Conservation (phyloP, 441 rosid genomes). For the Erodium texanum region DNA sequence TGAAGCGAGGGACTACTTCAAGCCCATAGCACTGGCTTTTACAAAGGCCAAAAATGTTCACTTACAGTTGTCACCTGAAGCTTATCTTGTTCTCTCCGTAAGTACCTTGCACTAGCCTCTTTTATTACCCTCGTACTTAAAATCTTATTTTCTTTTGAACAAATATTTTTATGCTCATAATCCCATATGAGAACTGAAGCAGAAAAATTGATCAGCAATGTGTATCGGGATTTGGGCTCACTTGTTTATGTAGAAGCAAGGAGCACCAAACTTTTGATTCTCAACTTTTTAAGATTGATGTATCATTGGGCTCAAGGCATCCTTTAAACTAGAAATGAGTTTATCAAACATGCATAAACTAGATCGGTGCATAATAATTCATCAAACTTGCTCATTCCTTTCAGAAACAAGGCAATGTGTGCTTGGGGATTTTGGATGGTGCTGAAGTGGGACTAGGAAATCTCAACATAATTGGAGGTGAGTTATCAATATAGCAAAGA, state of each 20-base stretch:
- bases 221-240: too few species aligned
- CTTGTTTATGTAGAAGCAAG: too few species aligned
- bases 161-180: background rate
- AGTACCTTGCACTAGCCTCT: constrained; percentile 15
- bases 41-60: constrained; percentile 29
- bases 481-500: background rate
- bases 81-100: constrained; percentile 52
- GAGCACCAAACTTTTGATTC: too few species aligned
- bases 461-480: constrained; percentile 32
- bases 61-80: constrained; percentile 37
- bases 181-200: background rate
- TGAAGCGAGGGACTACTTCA: constrained; percentile 41
- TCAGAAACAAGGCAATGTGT: constrained; percentile 44
- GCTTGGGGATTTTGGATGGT: constrained; percentile 52
- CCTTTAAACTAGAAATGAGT: too few species aligned
- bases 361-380: background rate
- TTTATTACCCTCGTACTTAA: too few species aligned
- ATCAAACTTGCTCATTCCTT: background rate
- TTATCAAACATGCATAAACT: too few species aligned
- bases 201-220: too few species aligned
- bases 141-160: background rate
- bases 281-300: too few species aligned
- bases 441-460: constrained; percentile 30
- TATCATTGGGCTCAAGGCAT: too few species aligned
- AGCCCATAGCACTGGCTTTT: constrained; percentile 36